phyloP scores from a whole-genome alignment of 2,329 filamentous ascomycete species.

The Exophiala mesophila region DNA sequence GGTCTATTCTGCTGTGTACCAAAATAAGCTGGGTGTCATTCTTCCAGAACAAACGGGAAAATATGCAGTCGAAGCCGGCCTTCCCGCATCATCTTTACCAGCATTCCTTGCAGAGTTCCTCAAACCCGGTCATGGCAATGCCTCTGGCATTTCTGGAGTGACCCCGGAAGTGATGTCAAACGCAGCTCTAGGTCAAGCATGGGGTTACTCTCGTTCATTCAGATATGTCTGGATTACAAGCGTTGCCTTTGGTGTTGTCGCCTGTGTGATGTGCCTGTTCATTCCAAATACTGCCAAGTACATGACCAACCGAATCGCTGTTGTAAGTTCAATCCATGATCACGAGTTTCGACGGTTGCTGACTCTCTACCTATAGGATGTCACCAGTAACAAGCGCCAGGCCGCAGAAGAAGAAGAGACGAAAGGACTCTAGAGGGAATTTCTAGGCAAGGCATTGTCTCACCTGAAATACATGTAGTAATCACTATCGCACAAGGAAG shows the following conservation, averaged over 20 bases:
- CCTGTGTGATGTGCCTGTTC: conserved; percentile 14
- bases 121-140: conserved; percentile 7
- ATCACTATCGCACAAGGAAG: no score
- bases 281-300: conserved; percentile 15
- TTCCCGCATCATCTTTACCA: conserved; percentile 1
- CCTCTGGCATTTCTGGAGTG: conserved; percentile 7
- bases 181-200: conserved; percentile 10
- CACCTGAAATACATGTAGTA: no score
- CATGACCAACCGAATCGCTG: conserved; percentile 18
- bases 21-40: conserved; percentile 41
- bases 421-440: no score
- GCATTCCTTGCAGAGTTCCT: conserved; percentile 10
- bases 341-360: no score
- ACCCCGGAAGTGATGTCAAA: conserved; percentile 10
- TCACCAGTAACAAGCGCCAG: no score
- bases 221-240: conserved; percentile 13
- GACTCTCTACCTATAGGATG: no score
- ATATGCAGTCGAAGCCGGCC: conserved; percentile 11
- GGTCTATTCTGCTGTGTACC: conserved; percentile 49
- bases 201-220: conserved; percentile 15
- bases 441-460: no score
- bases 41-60: conserved; percentile 6
- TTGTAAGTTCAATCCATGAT: no score
- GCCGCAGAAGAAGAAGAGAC: no score
- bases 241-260: conserved; percentile 15